Percentiles rank a stretch among this genome's conserved stretches.
Conservation (phyloP, 2,329 filamentous ascomycete genomes). For the Sporothrix luriei region DNA sequence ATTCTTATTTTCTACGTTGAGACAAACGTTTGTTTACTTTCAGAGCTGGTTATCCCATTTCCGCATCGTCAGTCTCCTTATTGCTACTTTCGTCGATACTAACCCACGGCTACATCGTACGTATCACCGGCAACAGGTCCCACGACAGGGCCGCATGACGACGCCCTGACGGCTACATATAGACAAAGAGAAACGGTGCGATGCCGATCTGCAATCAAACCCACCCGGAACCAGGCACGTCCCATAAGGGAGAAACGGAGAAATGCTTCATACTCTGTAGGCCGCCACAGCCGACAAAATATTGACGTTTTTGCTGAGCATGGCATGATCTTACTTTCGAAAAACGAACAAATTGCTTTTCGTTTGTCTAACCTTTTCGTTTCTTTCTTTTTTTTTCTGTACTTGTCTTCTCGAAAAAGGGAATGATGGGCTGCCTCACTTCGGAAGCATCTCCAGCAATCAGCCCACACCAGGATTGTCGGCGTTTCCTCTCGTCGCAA, state of each 20-base stretch:
- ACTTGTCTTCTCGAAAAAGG: not conserved
- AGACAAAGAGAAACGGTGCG: not conserved
- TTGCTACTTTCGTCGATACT: conserved; percentile 1
- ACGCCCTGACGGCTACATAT: not conserved
- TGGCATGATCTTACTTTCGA: too few species aligned
- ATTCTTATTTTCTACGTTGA: not conserved
- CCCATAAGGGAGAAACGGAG: not conserved
- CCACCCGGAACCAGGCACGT: not conserved
- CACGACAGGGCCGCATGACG: conserved; percentile 14
- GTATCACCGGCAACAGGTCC: not conserved
- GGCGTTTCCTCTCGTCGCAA: not conserved
- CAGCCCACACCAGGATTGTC: not conserved
- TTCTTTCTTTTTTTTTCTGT: not conserved
- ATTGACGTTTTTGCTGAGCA: too few species aligned
- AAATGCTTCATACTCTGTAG: too few species aligned
- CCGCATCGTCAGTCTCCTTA: not conserved
- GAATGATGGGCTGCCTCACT: conserved; percentile 23
- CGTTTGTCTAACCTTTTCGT: not conserved
- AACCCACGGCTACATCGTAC: not conserved
- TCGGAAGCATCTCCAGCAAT: not conserved
- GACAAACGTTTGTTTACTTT: not conserved
- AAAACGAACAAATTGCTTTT: not conserved
- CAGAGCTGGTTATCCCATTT: not conserved
- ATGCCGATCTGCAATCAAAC: not conserved
- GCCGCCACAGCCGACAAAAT: too few species aligned